phyloP scores from a whole-genome alignment of 352 stramenopile species.

The Phytopythium mirpurense region DNA sequence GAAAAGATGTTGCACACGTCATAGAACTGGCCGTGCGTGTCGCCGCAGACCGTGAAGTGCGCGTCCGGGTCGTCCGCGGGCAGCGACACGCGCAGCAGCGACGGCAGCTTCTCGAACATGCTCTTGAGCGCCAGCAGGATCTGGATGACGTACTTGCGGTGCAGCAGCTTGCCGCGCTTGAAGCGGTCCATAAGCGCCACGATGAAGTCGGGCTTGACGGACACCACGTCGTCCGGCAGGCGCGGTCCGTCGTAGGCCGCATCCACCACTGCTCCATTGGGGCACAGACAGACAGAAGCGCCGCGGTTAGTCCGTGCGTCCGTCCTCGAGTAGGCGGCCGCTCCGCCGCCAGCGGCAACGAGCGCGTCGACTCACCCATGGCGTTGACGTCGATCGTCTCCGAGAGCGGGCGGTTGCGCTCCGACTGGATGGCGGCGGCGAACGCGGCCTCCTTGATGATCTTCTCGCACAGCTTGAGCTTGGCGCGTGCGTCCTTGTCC shows the following conservation, averaged over 20 bases:
- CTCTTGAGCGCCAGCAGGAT: conserved; percentile 93
- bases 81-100: conserved; percentile 86
- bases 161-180: conserved; percentile 95
- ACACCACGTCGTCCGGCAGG: conserved; percentile 44
- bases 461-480: conserved; percentile 97
- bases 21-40: conserved; percentile 99
- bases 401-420: conserved; percentile 90
- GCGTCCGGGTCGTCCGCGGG: conserved; percentile 38
- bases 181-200: conserved; percentile 94
- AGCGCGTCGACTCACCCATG: conserved; percentile 48
- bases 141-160: conserved; percentile 97
- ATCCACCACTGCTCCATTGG: conserved; percentile 50
- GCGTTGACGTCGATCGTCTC: conserved; percentile 90
- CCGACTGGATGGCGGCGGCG: conserved; percentile 94
- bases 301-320: too few relatives aligned
- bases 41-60: conserved; percentile 95
- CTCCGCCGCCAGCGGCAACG: too few relatives aligned
- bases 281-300: not conserved
- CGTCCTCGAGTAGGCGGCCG: too few relatives aligned
- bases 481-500: conserved; percentile 89
- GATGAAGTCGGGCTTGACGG: conserved; percentile 84
- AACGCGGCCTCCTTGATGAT: conserved; percentile 96
- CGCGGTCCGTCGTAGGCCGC: conserved; percentile 73
- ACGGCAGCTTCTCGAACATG: conserved; percentile 87
- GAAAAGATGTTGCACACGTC: conserved; percentile 99